Percentiles rank a stretch among this genome's conserved stretches.
Conservation (phyloP, 225 moss, liverwort and hornwort genomes). For the Marchantia paleacea region DNA sequence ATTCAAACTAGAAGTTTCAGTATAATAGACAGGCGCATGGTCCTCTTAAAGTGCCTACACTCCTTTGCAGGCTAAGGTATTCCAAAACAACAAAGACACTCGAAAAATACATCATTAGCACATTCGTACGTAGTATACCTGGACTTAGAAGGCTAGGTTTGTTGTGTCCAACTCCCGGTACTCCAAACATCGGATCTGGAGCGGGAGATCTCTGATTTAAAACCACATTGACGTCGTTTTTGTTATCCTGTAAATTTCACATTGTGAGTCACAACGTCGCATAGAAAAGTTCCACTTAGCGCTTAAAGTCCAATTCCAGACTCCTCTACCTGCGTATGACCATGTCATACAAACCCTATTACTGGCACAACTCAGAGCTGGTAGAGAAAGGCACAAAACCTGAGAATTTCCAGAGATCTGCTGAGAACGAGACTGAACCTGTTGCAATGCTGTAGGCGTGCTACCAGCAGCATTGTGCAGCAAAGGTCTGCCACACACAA, state of each 20-base stretch:
- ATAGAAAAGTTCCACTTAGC: too few relatives aligned
- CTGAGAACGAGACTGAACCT: constrained; percentile 86
- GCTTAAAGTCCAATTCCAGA: background rate
- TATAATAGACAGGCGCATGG: too few relatives aligned
- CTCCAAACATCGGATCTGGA: constrained; percentile 93
- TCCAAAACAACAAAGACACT: background rate
- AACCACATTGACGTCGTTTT: constrained; percentile 61
- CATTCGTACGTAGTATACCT: constrained; percentile 45
- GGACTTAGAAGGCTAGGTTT: constrained; percentile 94
- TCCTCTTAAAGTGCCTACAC: too few relatives aligned
- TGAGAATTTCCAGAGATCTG: constrained; percentile 86
- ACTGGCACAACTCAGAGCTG: constrained; percentile 14
- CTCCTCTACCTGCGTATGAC: background rate
- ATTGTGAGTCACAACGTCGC: constrained; percentile 20
- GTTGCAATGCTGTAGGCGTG: constrained; percentile 91
- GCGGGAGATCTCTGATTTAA: constrained; percentile 86
- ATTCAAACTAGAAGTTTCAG: too few relatives aligned
- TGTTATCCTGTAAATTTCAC: constrained; percentile 66
- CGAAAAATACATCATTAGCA: too few relatives aligned
- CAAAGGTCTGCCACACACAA: constrained; percentile 59
- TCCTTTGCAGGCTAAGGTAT: background rate
- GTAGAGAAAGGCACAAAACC: constrained; percentile 43
- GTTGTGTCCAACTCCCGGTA: constrained; percentile 88
- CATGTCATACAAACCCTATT: constrained; percentile 13
- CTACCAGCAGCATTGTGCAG: constrained; percentile 64